Conservation (phyloP, 164 flowering plant species). For the Nymphaea thermarum region DNA sequence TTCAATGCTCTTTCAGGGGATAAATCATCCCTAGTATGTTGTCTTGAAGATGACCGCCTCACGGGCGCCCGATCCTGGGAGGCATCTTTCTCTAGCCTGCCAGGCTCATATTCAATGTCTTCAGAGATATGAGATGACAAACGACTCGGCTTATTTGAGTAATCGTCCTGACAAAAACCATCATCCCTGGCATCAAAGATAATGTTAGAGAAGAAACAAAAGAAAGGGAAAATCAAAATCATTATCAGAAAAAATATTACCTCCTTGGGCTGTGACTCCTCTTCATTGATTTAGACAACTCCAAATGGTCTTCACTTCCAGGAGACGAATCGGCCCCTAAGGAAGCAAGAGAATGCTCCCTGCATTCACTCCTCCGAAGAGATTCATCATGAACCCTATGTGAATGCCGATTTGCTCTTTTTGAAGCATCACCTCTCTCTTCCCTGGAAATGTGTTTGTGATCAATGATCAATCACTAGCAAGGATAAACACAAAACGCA, state of each 20-base stretch:
- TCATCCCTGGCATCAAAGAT: conserved; percentile 31
- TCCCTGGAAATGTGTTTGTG: too few relatives aligned
- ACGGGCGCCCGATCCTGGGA: conserved; percentile 2
- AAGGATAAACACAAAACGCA: too few relatives aligned
- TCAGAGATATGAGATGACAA: conserved; percentile 13
- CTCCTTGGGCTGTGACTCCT: background rate
- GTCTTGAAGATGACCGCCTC: conserved; percentile 5
- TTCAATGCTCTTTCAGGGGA: conserved; percentile 14
- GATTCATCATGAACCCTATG: background rate
- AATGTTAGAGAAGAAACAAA: background rate
- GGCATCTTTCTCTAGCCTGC: conserved; percentile 9
- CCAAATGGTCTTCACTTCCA: background rate
- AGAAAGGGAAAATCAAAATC: background rate
- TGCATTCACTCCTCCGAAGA: background rate
- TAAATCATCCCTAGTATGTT: conserved; percentile 10
- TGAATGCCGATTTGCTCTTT: background rate
- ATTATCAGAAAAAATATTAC: background rate
- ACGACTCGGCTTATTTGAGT: conserved; percentile 14
- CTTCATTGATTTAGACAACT: background rate
- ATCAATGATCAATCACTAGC: too few relatives aligned
- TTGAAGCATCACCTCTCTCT: background rate
- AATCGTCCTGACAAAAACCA: conserved; percentile 15
- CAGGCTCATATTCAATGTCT: conserved; percentile 17
- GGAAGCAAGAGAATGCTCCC: background rate
- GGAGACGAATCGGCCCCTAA: background rate